Percentiles rank a stretch among this genome's conserved stretches.
phyloP scores from a whole-genome alignment of 768 basidiomycete species.

The Suillus occidentalis region DNA sequence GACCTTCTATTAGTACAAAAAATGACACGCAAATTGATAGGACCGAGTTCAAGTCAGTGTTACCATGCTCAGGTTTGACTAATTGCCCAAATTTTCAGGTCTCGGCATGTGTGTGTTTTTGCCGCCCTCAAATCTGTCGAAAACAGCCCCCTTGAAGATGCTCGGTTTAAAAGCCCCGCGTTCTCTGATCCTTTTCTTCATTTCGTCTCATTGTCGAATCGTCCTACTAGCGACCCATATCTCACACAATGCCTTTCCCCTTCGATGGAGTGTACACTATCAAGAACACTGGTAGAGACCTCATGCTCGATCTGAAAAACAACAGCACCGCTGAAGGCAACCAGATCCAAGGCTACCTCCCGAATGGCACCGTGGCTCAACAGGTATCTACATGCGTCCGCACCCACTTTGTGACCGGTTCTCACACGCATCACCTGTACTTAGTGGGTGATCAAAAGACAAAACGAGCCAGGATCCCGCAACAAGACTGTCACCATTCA shows the following conservation, averaged over 20 bases:
- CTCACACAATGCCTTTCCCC: not conserved
- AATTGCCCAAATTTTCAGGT: not conserved
- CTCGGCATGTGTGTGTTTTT: not conserved
- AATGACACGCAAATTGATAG: not conserved
- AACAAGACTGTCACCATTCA: not conserved
- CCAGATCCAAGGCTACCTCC: not conserved
- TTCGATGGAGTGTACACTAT: not conserved
- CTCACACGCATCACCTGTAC: not conserved
- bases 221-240: not conserved
- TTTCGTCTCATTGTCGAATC: not conserved
- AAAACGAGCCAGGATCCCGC: not conserved
- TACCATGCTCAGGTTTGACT: not conserved
- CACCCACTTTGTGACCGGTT: not conserved
- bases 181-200: not conserved
- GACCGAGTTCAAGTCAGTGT: not conserved
- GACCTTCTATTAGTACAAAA: not conserved
- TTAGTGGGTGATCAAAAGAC: not conserved
- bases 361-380: not conserved
- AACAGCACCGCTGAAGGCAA: not conserved
- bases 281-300: not conserved
- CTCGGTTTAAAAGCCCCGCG: not conserved
- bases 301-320: not conserved
- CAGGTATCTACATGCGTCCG: not conserved
- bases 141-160: not conserved
- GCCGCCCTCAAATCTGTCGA: not conserved